These are phyloP conservation scores for Lactarius deliciosus DNA, from an alignment of 768 basidiomycete species.

Conservation along the genomic window DNA sequence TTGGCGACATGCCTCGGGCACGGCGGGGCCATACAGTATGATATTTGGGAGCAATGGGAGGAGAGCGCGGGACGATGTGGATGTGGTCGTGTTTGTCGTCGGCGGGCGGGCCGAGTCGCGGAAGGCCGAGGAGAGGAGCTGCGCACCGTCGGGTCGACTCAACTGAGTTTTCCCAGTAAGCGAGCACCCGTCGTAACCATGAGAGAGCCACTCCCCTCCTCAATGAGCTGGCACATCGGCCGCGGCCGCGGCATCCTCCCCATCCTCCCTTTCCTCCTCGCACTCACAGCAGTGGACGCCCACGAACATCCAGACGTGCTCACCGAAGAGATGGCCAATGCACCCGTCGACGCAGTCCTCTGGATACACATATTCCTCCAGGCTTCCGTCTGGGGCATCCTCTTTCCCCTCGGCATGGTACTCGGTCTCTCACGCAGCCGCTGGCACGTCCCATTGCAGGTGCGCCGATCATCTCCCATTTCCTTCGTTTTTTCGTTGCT, in stretches of 20 bases:
- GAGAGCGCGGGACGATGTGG: too few species aligned
- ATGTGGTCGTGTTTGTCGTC: neutral
- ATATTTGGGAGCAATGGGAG: too few species aligned
- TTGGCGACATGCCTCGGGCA: too few species aligned
- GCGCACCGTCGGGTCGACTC: neutral
- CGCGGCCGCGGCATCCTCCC: neutral
- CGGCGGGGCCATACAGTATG: too few species aligned
- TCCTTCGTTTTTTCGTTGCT: neutral
- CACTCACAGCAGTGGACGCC: slow-evolving; percentile 39
- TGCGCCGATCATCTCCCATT: slow-evolving; percentile 33
- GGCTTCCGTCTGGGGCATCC: slow-evolving; percentile 74
- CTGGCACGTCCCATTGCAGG: slow-evolving; percentile 92
- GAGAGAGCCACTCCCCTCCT: neutral
- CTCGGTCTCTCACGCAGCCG: slow-evolving; percentile 72
- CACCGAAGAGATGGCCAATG: slow-evolving; percentile 59
- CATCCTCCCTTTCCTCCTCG: slow-evolving; percentile 2
- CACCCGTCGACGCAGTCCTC: slow-evolving; percentile 73
- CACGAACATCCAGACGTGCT: slow-evolving; percentile 65
- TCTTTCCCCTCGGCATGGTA: slow-evolving; percentile 86
- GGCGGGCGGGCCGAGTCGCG: neutral
- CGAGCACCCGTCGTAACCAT: neutral
- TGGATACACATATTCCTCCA: slow-evolving; percentile 86
- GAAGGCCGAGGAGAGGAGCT: neutral
- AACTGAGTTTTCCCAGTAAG: neutral
- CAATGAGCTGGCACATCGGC: slow-evolving; percentile 4